Evolutionary conservation across 2,329 filamentous ascomycete genomes (phyloP), one percentile per base, ranked within the genome.

Genomic region (Botrytis tulipae): DNA sequence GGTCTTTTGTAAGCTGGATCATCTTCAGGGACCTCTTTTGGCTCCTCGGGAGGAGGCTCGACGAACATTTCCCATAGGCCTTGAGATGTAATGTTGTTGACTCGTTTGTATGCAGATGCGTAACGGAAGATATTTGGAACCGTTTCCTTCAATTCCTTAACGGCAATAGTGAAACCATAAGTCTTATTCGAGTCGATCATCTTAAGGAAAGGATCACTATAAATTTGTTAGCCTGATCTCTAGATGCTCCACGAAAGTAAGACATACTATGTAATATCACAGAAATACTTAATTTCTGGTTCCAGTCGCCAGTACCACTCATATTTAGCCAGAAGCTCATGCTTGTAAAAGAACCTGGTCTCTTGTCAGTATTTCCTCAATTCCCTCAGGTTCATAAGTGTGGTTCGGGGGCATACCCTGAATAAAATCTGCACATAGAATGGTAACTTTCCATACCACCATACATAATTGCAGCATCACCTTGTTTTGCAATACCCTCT

Each of bases 291-390:
- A 89, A 99, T 98, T 84, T 99, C 96, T 77, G 96, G 96, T 87
- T 99, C 96, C 79, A 99, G 86, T 76, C 96, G 94, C 96, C 96
- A 99, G 86, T 99, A 99, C 96, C 96, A 99, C 82, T 98, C 94
- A 84, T 98, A 99, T 84, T 98, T 98, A 81, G 93, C 89, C 63
- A 99, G 88, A 48, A 98, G 89, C 76, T 95, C 92, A 82, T 99
- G 96, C 83, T 98, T 97, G 87, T 96, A 99, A 85, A 99, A 99
- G 84, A 97, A 96, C 61, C 94, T 91, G 73, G 57, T 40, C 48
- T 20, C 29, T 32, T 65, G 77, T 79, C 73, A 79, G 75, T 63
- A 70, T 40, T 65, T 40, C 16, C 32, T 54, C 35, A 46, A n/a
- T 42, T 9, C 12, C 35, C 32, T 22, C 70, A 67, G 59, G 37